Conservation (phyloP, 805 yeast species). For the Schizosaccharomyces cryophilus region DNA sequence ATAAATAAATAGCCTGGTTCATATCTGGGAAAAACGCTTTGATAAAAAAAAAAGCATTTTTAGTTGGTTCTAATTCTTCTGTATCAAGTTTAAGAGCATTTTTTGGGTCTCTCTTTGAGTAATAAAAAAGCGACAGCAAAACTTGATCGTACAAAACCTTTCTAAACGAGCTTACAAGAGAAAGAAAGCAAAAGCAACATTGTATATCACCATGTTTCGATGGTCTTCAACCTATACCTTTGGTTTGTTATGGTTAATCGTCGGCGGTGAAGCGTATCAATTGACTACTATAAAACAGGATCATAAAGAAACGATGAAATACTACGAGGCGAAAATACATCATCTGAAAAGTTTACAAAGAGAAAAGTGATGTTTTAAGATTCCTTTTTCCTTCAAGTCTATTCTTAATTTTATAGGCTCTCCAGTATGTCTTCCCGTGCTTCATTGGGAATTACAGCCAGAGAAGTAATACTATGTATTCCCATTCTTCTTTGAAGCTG, state of each 20-base stretch:
- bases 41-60: too few species aligned
- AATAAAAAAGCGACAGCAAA: too few species aligned
- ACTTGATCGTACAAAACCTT: too few species aligned
- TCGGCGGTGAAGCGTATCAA: not conserved
- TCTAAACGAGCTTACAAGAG: too few species aligned
- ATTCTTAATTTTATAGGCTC: not conserved
- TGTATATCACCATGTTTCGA: not conserved
- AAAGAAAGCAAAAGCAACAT: too few species aligned
- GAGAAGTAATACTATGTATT: too few species aligned
- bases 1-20: too few species aligned
- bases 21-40: too few species aligned
- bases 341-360: not conserved
- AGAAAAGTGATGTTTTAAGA: not conserved
- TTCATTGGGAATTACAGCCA: not conserved
- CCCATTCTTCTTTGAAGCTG: not conserved
- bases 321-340: not conserved
- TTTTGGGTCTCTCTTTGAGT: too few species aligned
- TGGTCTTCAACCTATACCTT: not conserved
- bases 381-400: not conserved
- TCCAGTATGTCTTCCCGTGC: not conserved
- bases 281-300: not conserved
- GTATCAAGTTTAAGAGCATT: too few species aligned
- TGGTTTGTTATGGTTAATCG: not conserved
- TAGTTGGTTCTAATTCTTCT: too few species aligned
- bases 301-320: not conserved